phyloP scores from a whole-genome alignment of 192 early-diverging fungal genomes.

The Entomortierella lignicola region DNA sequence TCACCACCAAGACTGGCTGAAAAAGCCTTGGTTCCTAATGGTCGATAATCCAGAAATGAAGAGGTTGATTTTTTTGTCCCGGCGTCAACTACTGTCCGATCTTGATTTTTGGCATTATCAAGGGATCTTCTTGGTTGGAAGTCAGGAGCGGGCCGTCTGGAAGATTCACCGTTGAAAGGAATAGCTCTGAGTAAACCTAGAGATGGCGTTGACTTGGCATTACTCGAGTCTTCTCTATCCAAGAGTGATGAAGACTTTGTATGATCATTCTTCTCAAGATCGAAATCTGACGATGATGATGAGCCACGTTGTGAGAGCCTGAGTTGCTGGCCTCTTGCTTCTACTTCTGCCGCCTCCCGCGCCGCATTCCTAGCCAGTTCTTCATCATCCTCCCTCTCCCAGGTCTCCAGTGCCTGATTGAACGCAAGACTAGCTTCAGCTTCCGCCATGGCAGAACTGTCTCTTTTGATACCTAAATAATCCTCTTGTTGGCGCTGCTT shows the following conservation, averaged over 20 bases:
- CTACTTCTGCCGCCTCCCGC: conserved; percentile 24
- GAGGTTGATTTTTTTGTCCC: not conserved
- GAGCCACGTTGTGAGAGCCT: not conserved
- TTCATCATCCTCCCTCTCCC: conserved; percentile 48
- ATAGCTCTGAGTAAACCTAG: conserved; percentile 25
- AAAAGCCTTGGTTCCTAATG: not conserved
- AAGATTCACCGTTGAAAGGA: conserved; percentile 29
- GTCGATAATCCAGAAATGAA: not conserved
- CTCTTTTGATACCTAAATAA: conserved; percentile 30
- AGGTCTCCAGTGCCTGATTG: conserved; percentile 21
- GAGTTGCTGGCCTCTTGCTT: conserved; percentile 5
- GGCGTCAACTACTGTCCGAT: not conserved
- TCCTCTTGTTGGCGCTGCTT: conserved; percentile 44
- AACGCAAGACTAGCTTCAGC: conserved; percentile 4
- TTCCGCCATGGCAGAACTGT: not conserved
- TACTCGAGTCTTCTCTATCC: no score
- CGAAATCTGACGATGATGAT: not conserved
- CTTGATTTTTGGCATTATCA: not conserved
- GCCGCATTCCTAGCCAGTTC: conserved; percentile 43
- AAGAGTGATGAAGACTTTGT: not conserved
- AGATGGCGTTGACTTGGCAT: not conserved
- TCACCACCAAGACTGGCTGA: not conserved
- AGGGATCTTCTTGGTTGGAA: not conserved
- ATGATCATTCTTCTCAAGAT: not conserved
- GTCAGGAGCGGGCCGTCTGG: conserved; percentile 25